Conservation (phyloP, 2,329 filamentous ascomycete species). For the Blastomyces percursus region DNA sequence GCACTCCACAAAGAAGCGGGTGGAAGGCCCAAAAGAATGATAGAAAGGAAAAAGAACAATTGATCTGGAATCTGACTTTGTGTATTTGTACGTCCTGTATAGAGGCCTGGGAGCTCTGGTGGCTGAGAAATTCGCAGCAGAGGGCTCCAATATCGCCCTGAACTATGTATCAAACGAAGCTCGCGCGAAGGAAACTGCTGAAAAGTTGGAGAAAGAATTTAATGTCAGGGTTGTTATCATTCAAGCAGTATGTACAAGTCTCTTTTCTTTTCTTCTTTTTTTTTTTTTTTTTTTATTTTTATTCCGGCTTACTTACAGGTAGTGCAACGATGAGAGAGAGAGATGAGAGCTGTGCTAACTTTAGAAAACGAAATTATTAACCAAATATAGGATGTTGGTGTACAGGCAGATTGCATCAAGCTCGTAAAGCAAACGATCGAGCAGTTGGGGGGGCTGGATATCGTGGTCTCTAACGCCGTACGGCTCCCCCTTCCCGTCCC, state of each 20-base stretch:
- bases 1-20: background rate
- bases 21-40: background rate
- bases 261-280: background rate
- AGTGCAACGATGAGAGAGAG: background rate
- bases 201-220: slow-evolving; percentile 44
- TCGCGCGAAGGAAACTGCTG: slow-evolving; percentile 49
- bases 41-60: background rate
- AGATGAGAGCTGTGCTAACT: slow-evolving; percentile 7
- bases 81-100: slow-evolving; percentile 18
- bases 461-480: slow-evolving; percentile 65
- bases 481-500: slow-evolving; percentile 13
- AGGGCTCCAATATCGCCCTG: slow-evolving; percentile 59
- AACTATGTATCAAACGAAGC: slow-evolving; percentile 58
- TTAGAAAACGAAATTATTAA: background rate
- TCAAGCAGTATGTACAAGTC: slow-evolving; percentile 44
- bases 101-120: slow-evolving; percentile 63
- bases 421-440: slow-evolving; percentile 50
- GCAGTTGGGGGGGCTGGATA: slow-evolving; percentile 59
- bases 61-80: background rate
- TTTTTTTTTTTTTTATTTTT: no score
- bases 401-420: slow-evolving; percentile 46
- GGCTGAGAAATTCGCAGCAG: slow-evolving; percentile 53
- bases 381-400: slow-evolving; percentile 47
- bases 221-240: slow-evolving; percentile 45
- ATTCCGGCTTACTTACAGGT: background rate